A percentile compares a stretch with the other conserved stretches of the same genome.
Evolutionary conservation across 306 rosid species (phyloP).

Genomic region (Prunus padus): DNA sequence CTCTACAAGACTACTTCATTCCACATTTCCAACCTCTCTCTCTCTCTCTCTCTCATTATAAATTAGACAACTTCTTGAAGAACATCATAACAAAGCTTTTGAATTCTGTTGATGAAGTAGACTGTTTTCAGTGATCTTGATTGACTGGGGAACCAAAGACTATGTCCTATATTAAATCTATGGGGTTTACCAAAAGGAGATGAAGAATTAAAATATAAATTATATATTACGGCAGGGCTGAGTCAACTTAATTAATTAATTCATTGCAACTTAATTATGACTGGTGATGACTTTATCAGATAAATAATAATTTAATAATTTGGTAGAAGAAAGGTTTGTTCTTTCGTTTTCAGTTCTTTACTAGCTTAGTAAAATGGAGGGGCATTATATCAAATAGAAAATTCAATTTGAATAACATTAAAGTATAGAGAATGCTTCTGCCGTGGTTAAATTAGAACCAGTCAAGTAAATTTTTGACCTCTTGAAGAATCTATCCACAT

Average conservation of each 20-base stretch:
- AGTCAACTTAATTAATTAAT: constrained; percentile 31
- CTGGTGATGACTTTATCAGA: constrained; percentile 18
- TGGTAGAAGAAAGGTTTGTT: constrained; percentile 15
- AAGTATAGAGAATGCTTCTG: constrained; percentile 24
- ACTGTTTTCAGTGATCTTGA: constrained; percentile 31
- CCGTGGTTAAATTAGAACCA: constrained; percentile 47
- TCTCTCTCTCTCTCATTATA: neutral
- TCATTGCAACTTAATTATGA: constrained; percentile 26
- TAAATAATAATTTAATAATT: constrained; percentile 4
- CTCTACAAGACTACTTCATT: neutral
- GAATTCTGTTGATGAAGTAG: constrained; percentile 27
- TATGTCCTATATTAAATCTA: constrained; percentile 13
- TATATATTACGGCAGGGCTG: neutral
- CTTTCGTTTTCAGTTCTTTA: constrained; percentile 13
- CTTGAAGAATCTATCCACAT: constrained; percentile 46
- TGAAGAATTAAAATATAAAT: neutral
- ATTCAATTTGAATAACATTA: neutral
- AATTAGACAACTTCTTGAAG: neutral
- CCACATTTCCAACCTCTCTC: neutral
- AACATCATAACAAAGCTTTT: constrained; percentile 9
- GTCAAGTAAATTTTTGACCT: constrained; percentile 48
- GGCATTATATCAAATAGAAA: constrained; percentile 11
- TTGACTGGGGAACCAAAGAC: constrained; percentile 25
- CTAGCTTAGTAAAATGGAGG: constrained; percentile 21
- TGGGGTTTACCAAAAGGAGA: constrained; percentile 15